Conservation (phyloP, 164 flowering plant species). For the Tetrastigma voinierianum region DNA sequence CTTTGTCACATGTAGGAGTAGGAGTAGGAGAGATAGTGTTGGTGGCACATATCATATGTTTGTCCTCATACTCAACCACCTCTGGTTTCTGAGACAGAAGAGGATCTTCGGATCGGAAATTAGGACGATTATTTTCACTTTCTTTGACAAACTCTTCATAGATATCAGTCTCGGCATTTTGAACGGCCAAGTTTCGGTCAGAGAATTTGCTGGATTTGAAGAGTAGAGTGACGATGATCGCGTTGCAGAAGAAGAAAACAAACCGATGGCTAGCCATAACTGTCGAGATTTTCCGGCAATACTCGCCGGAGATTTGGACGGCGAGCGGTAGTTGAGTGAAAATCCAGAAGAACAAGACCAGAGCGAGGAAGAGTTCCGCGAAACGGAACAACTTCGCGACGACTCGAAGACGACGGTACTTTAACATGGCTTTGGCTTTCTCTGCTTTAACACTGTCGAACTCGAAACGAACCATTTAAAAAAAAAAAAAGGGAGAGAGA, state of each 20-base stretch:
- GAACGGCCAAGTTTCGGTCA: constrained; percentile 1
- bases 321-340: constrained; percentile 39
- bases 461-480: constrained; percentile 25
- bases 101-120: not conserved
- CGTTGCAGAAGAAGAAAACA: constrained; percentile 46
- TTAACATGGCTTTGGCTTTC: constrained; percentile 40
- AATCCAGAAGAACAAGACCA: constrained; percentile 45
- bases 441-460: constrained; percentile 43
- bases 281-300: constrained; percentile 20
- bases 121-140: constrained; percentile 7
- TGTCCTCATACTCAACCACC: constrained; percentile 41
- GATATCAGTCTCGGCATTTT: constrained; percentile 16
- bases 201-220: constrained; percentile 30
- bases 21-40: constrained; percentile 1
- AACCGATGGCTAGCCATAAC: constrained; percentile 45
- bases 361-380: constrained; percentile 39
- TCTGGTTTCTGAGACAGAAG: not conserved
- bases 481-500: not conserved
- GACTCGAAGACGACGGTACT: constrained; percentile 33
- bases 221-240: constrained; percentile 41
- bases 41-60: constrained; percentile 34
- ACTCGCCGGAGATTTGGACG: constrained; percentile 38
- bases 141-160: constrained; percentile 21
- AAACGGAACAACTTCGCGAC: constrained; percentile 45
- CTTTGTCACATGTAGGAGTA: not conserved